Conservation (phyloP, 345 rosid genomes). For the Balakata baccata region DNA sequence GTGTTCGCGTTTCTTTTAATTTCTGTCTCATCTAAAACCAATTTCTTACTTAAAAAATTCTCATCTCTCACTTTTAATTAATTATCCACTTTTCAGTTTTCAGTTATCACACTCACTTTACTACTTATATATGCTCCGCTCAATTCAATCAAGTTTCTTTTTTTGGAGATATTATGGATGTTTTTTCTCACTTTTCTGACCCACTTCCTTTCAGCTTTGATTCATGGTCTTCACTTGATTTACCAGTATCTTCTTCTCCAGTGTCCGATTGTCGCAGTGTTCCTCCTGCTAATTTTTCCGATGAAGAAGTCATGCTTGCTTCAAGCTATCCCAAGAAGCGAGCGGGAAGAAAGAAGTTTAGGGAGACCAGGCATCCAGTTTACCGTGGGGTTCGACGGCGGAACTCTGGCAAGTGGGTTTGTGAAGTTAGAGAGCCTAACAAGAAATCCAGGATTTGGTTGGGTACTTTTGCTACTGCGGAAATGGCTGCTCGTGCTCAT, state of each 20-base stretch:
- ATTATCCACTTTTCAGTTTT: not conserved
- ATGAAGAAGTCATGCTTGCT: conserved; percentile 52
- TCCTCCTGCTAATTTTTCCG: conserved; percentile 38
- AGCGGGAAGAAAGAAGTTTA: conserved; percentile 80
- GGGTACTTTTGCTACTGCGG: conserved; percentile 65
- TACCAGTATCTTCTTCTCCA: conserved; percentile 17
- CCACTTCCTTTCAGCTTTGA: conserved; percentile 6
- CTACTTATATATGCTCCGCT: no score
- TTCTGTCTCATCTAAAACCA: not conserved
- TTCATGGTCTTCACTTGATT: conserved; percentile 13
- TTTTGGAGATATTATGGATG: not conserved
- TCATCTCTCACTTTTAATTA: not conserved
- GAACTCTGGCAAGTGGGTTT: conserved; percentile 83
- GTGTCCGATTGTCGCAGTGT: conserved; percentile 27
- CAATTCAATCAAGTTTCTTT: no score
- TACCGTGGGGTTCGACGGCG: conserved; percentile 72
- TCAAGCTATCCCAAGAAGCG: conserved; percentile 67
- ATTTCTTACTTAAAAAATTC: not conserved
- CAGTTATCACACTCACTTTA: not conserved
- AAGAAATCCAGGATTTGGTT: conserved; percentile 91
- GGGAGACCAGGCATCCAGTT: conserved; percentile 86
- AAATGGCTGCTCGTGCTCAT: conserved; percentile 95
- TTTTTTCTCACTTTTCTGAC: conserved; percentile 21
- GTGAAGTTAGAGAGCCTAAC: conserved; percentile 78
- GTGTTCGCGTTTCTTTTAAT: conserved; percentile 18